Conservation (phyloP, 2,329 filamentous ascomycete species). For the Cadophora malorum region DNA sequence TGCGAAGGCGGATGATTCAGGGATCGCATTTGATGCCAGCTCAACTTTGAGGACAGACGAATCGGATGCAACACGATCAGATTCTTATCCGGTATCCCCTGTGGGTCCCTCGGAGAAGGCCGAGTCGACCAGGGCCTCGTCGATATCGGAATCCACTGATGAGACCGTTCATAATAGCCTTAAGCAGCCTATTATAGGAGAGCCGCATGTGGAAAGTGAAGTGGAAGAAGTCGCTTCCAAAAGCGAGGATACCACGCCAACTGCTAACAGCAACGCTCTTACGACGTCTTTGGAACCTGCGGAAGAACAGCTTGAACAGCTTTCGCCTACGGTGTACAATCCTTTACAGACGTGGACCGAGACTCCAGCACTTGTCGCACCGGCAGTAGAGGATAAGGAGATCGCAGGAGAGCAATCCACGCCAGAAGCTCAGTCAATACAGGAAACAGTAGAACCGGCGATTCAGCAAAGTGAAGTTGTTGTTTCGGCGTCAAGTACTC, state of each 20-base stretch:
- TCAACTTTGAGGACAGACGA: constrained; percentile 47
- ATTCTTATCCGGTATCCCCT: constrained; percentile 65
- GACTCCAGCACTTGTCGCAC: background rate
- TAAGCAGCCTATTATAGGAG: constrained; percentile 24
- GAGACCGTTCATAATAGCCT: constrained; percentile 55
- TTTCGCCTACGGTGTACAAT: constrained; percentile 22
- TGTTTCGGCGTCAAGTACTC: background rate
- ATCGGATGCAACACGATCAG: constrained; percentile 51
- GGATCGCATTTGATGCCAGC: constrained; percentile 57
- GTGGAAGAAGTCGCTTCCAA: constrained; percentile 12
- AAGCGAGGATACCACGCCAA: constrained; percentile 15
- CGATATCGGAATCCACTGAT: constrained; percentile 67
- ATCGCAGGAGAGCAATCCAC: background rate
- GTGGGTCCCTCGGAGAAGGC: constrained; percentile 61
- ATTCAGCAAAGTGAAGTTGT: background rate
- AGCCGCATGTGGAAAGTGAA: constrained; percentile 16
- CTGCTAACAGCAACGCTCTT: background rate
- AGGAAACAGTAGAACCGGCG: background rate
- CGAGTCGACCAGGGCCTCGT: constrained; percentile 68
- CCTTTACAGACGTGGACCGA: constrained; percentile 4
- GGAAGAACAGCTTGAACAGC: constrained; percentile 19
- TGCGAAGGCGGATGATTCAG: constrained; percentile 56
- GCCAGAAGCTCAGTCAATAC: background rate
- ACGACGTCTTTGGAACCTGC: background rate
- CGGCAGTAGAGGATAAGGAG: background rate